Base-by-base conservation (phyloP, 441 rosid species). In the Geranium incanum region DNA sequence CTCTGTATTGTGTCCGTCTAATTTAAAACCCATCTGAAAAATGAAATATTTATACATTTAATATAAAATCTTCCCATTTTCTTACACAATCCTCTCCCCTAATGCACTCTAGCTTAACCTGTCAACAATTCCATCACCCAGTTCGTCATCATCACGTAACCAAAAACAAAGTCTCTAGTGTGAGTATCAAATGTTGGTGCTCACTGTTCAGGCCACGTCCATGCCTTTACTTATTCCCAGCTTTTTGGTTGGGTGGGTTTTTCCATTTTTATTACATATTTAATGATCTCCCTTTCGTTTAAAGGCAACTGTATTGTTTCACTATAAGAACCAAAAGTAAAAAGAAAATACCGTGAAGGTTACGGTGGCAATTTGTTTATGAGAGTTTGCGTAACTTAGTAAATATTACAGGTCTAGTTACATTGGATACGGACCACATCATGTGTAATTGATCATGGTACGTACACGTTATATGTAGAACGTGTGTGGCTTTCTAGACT, bases 91-190 rank as follows among this genome's bases (percentile, higher is more conserved):
- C 81, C 81, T 72, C 71, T 71, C 75, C 82, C 78, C 77, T 71
- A 66, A 75, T 87, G 91, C 85, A 87, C 81, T 77, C 87, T 82
- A 86, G 84, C 91, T 85, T 86, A 75, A 85, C 85, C 85, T 11
- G 12, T 48, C 6, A 28, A 28, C 43, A 39, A 78, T 82, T 76
- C 79, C 93, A 79, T 88, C 93, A 88, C 66, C 74, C 78, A 74
- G 83, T 86, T 79, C 94, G 91, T 89, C 94, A 89, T 79, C 87
- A 48, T 84, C 69, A 85, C 84, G 89, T 81, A 57, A 13, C 16
- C 63, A 13, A 13, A 1, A 57, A 18, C 63, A 15, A 43, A 55
- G 9, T 13, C 55, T 12, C 16, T 48, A 28, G 33, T 28, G 33
- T 28, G 33, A 28, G 33, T 28, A 28, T 28, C 33, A 28, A 28